Base-by-base conservation (phyloP, 306 rosid species). In the Pterocarpus macrocarpus region DNA sequence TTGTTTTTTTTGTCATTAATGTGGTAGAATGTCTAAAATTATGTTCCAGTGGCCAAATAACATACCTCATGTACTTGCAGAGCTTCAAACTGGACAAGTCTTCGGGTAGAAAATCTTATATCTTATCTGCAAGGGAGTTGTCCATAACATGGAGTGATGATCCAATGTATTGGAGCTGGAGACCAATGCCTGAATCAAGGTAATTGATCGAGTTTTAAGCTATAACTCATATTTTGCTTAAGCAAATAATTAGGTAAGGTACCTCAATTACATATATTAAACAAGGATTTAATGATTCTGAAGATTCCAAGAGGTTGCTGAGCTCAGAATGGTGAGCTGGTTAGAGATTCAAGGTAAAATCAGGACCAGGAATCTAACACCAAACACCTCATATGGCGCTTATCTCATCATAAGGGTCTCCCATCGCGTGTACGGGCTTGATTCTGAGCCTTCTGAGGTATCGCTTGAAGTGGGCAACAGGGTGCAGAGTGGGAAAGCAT, bases 141-240 rank as follows among this genome's bases (percentile, higher is more conserved):
- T 80, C 55, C 0, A 85, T 92, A 17, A 30, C 86, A 52, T 87
- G 92, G 92, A 79, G 90, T 57, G n/a, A 28, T 28, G 89, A 87
- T 4, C 94, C 92, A 3, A 32, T 89, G 83, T 80, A 66, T 39
- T 92, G 97, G 97, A 73, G 71, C 73, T 92, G 94, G 94, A 91
- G 77, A 79, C 22, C 76, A 2, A 43, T 80, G 5, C 78, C 87
- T 4, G 79, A 91, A 78, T 90, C 97, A 64, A 90, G 90, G 92
- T 86, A 58, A 45, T 58, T 16, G n/a, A 58, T 58, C 4, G 5
- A 58, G 12, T 30, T 58, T 8, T 55, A 55, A 5, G 30, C 61
- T 55, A 1, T n/a, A 35, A 64, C 16, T 64, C n/a, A 13, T 36
- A 22, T 57, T 57, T 57, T 7, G 4, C 34, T 57, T 57, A 57